Conservation (phyloP, 768 basidiomycete species). For the Agaricus sinodeliciosus region DNA sequence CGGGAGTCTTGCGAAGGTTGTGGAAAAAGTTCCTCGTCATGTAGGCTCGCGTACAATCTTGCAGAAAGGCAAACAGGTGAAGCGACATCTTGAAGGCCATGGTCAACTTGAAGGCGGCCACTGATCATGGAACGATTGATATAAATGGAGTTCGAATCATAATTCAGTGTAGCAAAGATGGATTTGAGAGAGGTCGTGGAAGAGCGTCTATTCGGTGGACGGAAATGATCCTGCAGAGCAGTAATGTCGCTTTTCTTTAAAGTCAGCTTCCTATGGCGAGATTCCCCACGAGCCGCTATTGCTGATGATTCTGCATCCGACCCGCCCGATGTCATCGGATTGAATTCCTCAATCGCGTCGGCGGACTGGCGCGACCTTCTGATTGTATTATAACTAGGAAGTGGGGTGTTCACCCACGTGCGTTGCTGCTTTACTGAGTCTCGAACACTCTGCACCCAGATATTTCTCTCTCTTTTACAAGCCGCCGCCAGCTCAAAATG, state of each 20-base stretch:
- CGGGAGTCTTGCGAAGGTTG: slow-evolving; percentile 36
- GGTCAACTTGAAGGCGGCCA: slow-evolving; percentile 67
- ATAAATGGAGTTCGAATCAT: slow-evolving; percentile 54
- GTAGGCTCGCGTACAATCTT: slow-evolving; percentile 55
- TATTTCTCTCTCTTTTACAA: slow-evolving; percentile 75
- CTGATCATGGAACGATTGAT: slow-evolving; percentile 61
- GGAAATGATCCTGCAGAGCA: slow-evolving; percentile 18
- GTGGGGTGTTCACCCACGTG: slow-evolving; percentile 54
- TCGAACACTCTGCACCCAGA: slow-evolving; percentile 75
- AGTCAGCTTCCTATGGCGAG: slow-evolving; percentile 21
- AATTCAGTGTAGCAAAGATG: slow-evolving; percentile 45
- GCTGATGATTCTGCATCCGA: slow-evolving; percentile 28
- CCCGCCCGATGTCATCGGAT: slow-evolving; percentile 20
- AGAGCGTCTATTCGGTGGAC: slow-evolving; percentile 46
- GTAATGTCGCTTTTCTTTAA: slow-evolving; percentile 20
- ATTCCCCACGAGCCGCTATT: slow-evolving; percentile 26
- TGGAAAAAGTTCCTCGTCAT: slow-evolving; percentile 57
- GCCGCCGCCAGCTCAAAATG: slow-evolving; percentile 84
- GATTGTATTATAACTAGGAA: slow-evolving; percentile 52
- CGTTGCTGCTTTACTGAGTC: slow-evolving; percentile 39
- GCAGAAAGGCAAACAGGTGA: slow-evolving; percentile 67
- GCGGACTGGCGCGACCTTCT: slow-evolving; percentile 32
- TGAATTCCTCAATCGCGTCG: slow-evolving; percentile 31
- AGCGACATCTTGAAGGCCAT: slow-evolving; percentile 73
- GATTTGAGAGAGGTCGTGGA: slow-evolving; percentile 59